Conservation (phyloP, 768 basidiomycete species). For the Hortiboletus flavorubellus region DNA sequence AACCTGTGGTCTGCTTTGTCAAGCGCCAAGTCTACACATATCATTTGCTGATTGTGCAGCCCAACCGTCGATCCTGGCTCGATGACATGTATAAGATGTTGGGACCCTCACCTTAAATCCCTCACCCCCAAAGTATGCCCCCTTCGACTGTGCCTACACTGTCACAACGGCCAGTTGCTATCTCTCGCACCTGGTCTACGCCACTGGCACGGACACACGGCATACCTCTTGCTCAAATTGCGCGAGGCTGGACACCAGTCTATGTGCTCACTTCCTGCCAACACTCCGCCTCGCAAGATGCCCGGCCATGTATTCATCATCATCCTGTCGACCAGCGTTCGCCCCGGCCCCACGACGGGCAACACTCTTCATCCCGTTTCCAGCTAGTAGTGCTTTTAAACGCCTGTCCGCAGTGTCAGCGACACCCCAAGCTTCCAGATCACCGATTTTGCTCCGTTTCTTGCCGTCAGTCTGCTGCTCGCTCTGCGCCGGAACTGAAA, state of each 20-base stretch:
- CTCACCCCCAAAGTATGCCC: constrained; percentile 1
- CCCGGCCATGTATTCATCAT: not conserved
- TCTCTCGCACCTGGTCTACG: not conserved
- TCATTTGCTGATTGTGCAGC: not conserved
- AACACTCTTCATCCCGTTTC: not conserved
- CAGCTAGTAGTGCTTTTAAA: not conserved
- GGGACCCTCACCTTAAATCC: not conserved
- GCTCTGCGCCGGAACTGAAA: constrained; percentile 16
- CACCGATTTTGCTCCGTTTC: constrained; percentile 19
- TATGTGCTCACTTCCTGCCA: not conserved
- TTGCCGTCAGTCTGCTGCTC: constrained; percentile 11
- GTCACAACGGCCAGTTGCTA: not conserved
- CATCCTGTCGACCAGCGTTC: too few species aligned
- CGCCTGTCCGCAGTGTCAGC: constrained; percentile 19
- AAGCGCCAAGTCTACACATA: not conserved
- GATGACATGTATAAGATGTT: not conserved
- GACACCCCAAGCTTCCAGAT: constrained; percentile 10
- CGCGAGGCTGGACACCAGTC: not conserved
- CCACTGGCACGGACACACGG: too few species aligned
- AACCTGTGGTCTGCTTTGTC: not conserved
- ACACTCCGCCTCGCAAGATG: not conserved
- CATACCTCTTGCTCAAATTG: not conserved
- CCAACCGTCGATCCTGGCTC: not conserved
- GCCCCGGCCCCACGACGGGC: too few species aligned
- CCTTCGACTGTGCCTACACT: not conserved